These are phyloP conservation scores for Dendrocalamus latiflorus DNA, from an alignment of 202 grass and related monocot species.

Conservation along the genomic window DNA sequence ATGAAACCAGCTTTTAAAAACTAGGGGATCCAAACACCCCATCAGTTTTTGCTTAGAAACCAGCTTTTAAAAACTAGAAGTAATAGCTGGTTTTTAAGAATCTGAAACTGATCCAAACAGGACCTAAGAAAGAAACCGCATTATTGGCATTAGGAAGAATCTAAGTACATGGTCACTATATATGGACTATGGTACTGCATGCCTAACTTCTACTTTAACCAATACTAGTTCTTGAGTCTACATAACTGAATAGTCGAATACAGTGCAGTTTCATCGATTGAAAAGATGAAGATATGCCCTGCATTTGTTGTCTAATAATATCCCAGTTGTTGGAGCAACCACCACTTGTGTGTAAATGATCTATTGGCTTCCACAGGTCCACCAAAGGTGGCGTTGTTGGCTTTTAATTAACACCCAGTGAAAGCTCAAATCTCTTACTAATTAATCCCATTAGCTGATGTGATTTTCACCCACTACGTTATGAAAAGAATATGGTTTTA, in stretches of 20 bases:
- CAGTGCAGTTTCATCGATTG: neutral
- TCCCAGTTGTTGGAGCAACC: slow-evolving; percentile 20
- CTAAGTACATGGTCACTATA: neutral
- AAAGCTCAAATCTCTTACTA: slow-evolving; percentile 25
- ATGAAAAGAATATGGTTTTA: neutral
- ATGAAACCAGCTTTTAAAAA: no score
- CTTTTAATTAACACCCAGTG: neutral
- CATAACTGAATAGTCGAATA: neutral
- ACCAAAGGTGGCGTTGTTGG: neutral
- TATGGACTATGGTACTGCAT: neutral
- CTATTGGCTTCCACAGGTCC: neutral
- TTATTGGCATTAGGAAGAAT: slow-evolving; percentile 23
- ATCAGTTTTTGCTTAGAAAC: no score
- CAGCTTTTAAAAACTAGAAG: no score
- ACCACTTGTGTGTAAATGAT: neutral
- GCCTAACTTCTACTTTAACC: neutral
- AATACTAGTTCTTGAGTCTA: neutral
- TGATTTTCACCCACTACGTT: slow-evolving; percentile 25
- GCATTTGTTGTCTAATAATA: neutral
- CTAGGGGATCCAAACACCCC: no score
- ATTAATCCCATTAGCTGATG: slow-evolving; percentile 22
- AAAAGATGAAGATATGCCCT: neutral
- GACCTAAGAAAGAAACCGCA: neutral
- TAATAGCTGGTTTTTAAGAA: no score
- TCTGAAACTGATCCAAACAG: no score